Evolutionary conservation across 2,329 filamentous ascomycete species (phyloP).

Genomic region (Colletotrichum sp.): DNA sequence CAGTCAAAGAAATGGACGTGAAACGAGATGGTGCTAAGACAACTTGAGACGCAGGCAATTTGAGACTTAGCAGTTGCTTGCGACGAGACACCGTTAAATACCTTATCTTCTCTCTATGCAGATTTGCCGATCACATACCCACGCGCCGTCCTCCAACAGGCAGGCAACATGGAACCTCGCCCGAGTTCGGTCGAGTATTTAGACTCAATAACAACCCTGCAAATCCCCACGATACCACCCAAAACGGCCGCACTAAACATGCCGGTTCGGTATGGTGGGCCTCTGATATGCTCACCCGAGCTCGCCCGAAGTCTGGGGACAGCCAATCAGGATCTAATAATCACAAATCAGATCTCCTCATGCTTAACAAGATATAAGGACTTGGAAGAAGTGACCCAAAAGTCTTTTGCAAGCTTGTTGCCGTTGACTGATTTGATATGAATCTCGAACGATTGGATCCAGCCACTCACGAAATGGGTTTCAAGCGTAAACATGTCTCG

Average conservation of each 20-base stretch:
- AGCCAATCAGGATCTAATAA: background rate
- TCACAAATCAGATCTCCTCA: background rate
- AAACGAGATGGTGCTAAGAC: too few species aligned
- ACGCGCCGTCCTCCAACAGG: background rate
- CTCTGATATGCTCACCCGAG: constrained; percentile 35
- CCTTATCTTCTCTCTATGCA: background rate
- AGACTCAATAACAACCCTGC: background rate
- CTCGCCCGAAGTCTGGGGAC: background rate
- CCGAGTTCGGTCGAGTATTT: constrained; percentile 9
- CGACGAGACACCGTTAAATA: background rate
- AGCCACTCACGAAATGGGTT: background rate
- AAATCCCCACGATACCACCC: background rate
- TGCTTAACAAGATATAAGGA: background rate
- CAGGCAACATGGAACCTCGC: background rate
- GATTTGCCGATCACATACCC: background rate
- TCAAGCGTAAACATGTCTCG: constrained; percentile 11
- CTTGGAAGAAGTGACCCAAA: background rate
- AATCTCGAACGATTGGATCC: background rate
- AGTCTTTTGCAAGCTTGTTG: background rate
- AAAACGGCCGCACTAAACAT: background rate
- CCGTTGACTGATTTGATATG: background rate
- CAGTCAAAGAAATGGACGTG: too few species aligned
- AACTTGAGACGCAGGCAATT: background rate
- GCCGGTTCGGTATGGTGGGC: constrained; percentile 41
- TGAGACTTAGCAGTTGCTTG: background rate